Evolutionary conservation across 169 alveolate species (phyloP).

Genomic region (Eimeria acervulina): DNA sequence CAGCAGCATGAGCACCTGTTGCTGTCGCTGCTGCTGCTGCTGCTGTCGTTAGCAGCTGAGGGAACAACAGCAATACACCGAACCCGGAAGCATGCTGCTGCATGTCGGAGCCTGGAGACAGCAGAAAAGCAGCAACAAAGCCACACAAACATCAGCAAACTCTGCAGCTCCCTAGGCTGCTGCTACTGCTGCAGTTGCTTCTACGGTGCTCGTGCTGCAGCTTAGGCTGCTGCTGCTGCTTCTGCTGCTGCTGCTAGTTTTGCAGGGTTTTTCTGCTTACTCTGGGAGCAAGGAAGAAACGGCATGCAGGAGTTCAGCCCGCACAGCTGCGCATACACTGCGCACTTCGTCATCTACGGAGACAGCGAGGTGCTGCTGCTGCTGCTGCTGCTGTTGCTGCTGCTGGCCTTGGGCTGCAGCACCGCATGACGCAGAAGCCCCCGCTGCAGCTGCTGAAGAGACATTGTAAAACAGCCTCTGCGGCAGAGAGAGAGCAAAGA

Average conservation of each 20-base stretch:
- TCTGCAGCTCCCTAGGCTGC: not conserved
- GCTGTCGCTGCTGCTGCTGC: conserved; percentile 22
- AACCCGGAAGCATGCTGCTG: conserved; percentile 30
- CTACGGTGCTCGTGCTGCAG: not conserved
- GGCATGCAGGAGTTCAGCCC: not conserved
- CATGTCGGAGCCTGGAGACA: conserved; percentile 30
- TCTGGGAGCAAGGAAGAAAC: not conserved
- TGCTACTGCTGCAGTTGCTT: not conserved
- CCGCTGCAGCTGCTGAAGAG: not conserved
- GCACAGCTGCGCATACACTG: conserved; percentile 46
- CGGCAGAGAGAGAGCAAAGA: conserved; percentile 60
- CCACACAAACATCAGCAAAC: not conserved
- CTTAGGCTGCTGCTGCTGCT: conserved; percentile 23
- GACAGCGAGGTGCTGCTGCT: not conserved
- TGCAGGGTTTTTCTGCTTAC: not conserved
- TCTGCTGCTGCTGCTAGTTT: conserved; percentile 1
- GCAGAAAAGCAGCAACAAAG: conserved; percentile 16
- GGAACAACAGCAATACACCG: conserved; percentile 63
- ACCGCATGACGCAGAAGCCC: not conserved
- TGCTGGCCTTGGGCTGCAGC: conserved; percentile 4
- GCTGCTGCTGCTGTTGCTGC: conserved; percentile 24
- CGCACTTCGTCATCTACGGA: conserved; percentile 50
- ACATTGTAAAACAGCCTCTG: not conserved
- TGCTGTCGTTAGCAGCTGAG: not conserved
- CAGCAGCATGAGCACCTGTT: not conserved